Evolutionary conservation across 768 basidiomycete species (phyloP), one percentile per base, ranked within the genome.

Genomic region (Trametes cingulata): DNA sequence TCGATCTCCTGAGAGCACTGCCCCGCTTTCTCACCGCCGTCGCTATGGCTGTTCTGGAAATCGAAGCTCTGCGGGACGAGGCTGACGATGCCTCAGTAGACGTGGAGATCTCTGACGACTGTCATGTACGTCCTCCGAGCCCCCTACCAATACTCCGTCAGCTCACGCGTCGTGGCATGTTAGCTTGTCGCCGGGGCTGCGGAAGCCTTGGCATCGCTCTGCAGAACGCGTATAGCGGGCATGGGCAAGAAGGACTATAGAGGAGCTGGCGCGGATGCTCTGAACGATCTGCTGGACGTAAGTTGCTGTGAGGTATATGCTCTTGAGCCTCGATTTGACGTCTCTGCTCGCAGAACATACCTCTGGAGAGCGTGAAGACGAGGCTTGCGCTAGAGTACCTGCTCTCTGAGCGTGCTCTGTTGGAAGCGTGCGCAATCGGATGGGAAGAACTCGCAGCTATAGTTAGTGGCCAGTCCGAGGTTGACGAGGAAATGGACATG

Each of bases 371-470:
- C 17, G 14, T 22, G 5, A 62, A 63, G 51, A 71, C 65, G 0
- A 64, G 64, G 3, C 57, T 66, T 2, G 68, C 66, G 2, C 27
- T 69, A 6, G 33, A 54, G 48, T 64, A 67, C 39, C 67, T 67
- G 7, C 58, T 71, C 13, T 49, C 62, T n/a, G 70, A 71, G 62
- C 67, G 70, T 17, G 63, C 67, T 9, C 41, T 71, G 6, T 51
- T 71, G 27, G 67, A 67, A 39, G 61, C 67, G 51, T 68, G 68
- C 50, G 49, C 47, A 7, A 59, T 56, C 4, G 57, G 50, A 2
- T 71, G 70, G 70, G 56, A 60, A 43, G 68, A 71, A 1, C 27
- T 67, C 2, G 24, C 35, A 13, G 42, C 43, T 6, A 10, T n/a
- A 3, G 22, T 57, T 19, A 33, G 25, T 1, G 40, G 27, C 8